phyloP scores from a whole-genome alignment of 176 grass and related monocot genomes.

The Rhynchospora breviuscula region DNA sequence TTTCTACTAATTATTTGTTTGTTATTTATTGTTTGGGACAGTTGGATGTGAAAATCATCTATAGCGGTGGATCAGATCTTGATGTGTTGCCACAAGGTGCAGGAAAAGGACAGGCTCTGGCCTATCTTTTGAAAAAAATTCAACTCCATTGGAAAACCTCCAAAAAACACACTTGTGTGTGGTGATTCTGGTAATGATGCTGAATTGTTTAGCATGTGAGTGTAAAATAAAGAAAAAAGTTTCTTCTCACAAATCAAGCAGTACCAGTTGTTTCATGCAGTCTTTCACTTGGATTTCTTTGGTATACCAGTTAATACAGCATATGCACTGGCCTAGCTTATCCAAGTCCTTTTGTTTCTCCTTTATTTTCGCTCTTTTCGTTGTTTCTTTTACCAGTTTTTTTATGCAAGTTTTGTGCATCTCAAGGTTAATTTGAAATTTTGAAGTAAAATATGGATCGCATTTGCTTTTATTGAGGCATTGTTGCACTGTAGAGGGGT shows the following conservation, averaged over 20 bases:
- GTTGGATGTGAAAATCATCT: conserved; percentile 93
- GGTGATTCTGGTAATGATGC: conserved; percentile 88
- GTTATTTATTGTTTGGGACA: conserved; percentile 29
- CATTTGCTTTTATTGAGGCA: not conserved
- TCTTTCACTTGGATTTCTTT: not conserved
- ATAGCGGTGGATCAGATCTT: conserved; percentile 64
- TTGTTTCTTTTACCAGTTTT: not conserved
- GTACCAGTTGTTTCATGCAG: not conserved
- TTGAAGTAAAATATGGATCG: not conserved
- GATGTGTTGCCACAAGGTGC: conserved; percentile 72
- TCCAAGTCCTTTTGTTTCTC: not conserved
- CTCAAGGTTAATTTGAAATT: not conserved
- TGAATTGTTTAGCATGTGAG: conserved; percentile 83
- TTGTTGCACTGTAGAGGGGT: not conserved
- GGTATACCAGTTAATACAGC: not conserved
- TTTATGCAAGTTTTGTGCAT: not conserved
- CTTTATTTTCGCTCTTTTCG: not conserved
- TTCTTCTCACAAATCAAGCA: conserved; percentile 1
- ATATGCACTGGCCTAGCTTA: not conserved
- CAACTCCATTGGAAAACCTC: conserved; percentile 43
- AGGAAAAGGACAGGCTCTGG: conserved; percentile 85
- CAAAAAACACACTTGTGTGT: conserved; percentile 77
- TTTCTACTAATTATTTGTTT: not conserved
- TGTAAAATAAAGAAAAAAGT: conserved; percentile 7
- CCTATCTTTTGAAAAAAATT: conserved; percentile 82